phyloP scores from a whole-genome alignment of 2,329 filamentous ascomycete genomes.

The Ambrosiella xylebori region DNA sequence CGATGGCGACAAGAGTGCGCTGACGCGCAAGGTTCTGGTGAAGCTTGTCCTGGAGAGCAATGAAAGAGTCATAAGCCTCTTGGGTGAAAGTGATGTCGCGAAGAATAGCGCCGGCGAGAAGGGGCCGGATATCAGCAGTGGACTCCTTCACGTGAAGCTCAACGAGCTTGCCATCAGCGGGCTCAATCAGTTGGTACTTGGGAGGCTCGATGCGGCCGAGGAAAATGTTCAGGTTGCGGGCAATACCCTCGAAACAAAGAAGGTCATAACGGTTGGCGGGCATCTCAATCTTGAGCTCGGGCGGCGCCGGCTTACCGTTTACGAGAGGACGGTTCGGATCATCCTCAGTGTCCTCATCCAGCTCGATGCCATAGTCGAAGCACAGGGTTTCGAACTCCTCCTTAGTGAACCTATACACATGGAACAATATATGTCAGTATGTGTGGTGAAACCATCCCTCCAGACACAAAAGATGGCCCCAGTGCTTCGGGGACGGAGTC shows the following conservation, averaged over 20 bases:
- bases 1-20: slow-evolving; percentile 86
- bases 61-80: slow-evolving; percentile 91
- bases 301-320: slow-evolving; percentile 66
- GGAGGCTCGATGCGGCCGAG: slow-evolving; percentile 57
- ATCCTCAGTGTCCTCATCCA: slow-evolving; percentile 86
- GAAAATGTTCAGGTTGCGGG: slow-evolving; percentile 92
- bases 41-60: slow-evolving; percentile 90
- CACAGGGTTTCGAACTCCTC: slow-evolving; percentile 93
- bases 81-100: slow-evolving; percentile 83
- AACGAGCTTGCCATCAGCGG: slow-evolving; percentile 55
- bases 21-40: slow-evolving; percentile 91
- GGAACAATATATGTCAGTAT: slow-evolving; percentile 11
- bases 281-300: slow-evolving; percentile 95
- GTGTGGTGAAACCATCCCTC: neutral
- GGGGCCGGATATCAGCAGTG: slow-evolving; percentile 65
- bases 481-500: neutral
- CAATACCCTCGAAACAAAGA: slow-evolving; percentile 94
- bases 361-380: slow-evolving; percentile 96
- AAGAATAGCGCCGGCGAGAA: slow-evolving; percentile 76
- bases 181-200: slow-evolving; percentile 59
- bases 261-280: slow-evolving; percentile 89
- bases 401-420: slow-evolving; percentile 53
- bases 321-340: slow-evolving; percentile 49
- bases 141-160: slow-evolving; percentile 63
- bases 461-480: neutral